phyloP scores from a whole-genome alignment of 73 alveolate species.

The Symbiodinium natans region DNA sequence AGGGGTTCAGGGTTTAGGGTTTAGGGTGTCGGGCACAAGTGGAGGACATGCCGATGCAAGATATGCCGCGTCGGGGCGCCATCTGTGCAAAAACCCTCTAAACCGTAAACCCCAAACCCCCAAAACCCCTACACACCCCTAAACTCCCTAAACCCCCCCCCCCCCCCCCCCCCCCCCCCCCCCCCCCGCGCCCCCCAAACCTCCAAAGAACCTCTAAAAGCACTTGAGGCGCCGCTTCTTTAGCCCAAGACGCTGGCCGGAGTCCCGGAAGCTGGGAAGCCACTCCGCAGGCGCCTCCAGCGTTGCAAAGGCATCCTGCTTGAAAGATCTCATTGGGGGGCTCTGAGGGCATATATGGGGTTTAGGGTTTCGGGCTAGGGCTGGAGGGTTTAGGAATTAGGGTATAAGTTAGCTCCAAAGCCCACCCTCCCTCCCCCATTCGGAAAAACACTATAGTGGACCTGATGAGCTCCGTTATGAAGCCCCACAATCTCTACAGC shows the following conservation, averaged over 20 bases:
- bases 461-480: too few species aligned
- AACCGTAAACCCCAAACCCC: background rate
- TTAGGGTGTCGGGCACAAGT: background rate
- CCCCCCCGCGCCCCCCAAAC: too few species aligned
- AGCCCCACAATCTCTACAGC: too few species aligned
- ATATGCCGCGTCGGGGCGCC: too few species aligned
- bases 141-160: too few species aligned
- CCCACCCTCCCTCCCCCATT: too few species aligned
- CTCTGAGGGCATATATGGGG: background rate
- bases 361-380: background rate
- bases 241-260: constrained; percentile 21
- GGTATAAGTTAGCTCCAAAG: too few species aligned
- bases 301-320: background rate
- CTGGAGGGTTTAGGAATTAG: background rate
- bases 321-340: background rate
- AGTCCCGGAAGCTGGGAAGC: constrained; percentile 38
- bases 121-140: background rate
- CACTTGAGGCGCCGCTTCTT: too few species aligned
- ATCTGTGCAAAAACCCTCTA: background rate
- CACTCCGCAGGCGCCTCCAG: constrained; percentile 62
- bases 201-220: too few species aligned
- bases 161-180: too few species aligned
- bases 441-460: too few species aligned
- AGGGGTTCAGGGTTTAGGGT: background rate
- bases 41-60: too few species aligned